These are phyloP conservation scores for Fagopyrum homotropicum DNA, from an alignment of 148 eudicot species.

Conservation along the genomic window DNA sequence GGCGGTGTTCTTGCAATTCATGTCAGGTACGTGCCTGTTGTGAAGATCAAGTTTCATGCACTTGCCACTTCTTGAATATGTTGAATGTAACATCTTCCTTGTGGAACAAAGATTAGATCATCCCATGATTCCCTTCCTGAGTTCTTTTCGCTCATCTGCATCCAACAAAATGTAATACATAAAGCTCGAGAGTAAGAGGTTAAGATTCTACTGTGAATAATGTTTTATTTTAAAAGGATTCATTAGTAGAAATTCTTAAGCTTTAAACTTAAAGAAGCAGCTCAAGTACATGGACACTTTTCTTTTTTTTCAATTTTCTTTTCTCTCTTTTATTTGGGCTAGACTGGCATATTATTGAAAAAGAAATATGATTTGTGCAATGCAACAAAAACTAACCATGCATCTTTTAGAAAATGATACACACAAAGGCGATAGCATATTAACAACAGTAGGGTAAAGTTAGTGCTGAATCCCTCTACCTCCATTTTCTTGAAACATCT, in stretches of 20 bases:
- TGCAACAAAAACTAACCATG: too few species aligned
- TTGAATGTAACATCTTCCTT: constrained; percentile 83
- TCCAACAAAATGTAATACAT: neutral
- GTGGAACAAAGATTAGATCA: constrained; percentile 85
- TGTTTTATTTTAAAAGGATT: too few species aligned
- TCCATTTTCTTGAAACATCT: constrained; percentile 94
- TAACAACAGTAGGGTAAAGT: too few species aligned
- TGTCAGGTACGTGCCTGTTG: too few species aligned
- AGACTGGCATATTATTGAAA: too few species aligned
- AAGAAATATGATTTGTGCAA: too few species aligned
- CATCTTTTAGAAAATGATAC: neutral
- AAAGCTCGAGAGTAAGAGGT: neutral
- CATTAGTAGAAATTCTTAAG: too few species aligned
- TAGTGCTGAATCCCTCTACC: constrained; percentile 40
- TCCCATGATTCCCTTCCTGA: constrained; percentile 98
- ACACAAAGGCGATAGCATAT: neutral
- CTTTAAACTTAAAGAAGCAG: neutral
- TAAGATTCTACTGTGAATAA: neutral
- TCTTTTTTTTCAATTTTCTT: neutral
- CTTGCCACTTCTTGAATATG: constrained; percentile 74
- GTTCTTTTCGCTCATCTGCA: constrained; percentile 69
- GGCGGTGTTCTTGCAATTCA: too few species aligned
- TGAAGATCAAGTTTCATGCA: constrained; percentile 25
- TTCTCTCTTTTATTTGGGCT: neutral
- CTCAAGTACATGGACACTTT: neutral